These are phyloP conservation scores for Cryptosporidium parvum DNA, from an alignment of 169 alveolate species.

Conservation along the genomic window DNA sequence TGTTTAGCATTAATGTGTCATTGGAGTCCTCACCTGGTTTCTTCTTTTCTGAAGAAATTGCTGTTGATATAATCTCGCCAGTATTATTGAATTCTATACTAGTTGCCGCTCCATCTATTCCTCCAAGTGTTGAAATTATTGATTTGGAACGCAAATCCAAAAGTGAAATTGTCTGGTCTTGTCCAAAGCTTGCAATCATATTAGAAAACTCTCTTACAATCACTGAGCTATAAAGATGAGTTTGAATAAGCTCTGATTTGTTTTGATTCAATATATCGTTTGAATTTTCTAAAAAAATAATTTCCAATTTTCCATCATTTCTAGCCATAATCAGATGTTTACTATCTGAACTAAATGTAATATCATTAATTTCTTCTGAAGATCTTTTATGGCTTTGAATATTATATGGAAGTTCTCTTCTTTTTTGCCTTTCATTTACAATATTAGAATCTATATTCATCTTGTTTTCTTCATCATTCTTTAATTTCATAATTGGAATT, in stretches of 20 bases:
- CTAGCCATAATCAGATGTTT: conserved; percentile 60
- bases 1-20: conserved; percentile 34
- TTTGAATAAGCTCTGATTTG: conserved; percentile 23
- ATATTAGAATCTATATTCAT: background rate
- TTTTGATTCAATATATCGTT: background rate
- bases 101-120: conserved; percentile 42
- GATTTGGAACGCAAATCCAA: conserved; percentile 15
- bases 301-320: conserved; percentile 65
- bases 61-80: conserved; percentile 27
- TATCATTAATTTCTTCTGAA: conserved; percentile 48
- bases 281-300: conserved; percentile 12
- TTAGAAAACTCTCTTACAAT: conserved; percentile 29
- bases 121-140: conserved; percentile 18
- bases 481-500: background rate
- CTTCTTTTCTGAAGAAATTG: conserved; percentile 45
- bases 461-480: background rate
- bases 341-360: conserved; percentile 17
- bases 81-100: conserved; percentile 37
- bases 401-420: conserved; percentile 24
- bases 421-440: background rate
- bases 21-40: conserved; percentile 22
- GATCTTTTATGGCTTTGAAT: conserved; percentile 37
- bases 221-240: conserved; percentile 38
- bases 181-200: conserved; percentile 66
- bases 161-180: conserved; percentile 36